Conservation (phyloP, 192 early-diverging fungal species). For the Coemansia sp. region DNA sequence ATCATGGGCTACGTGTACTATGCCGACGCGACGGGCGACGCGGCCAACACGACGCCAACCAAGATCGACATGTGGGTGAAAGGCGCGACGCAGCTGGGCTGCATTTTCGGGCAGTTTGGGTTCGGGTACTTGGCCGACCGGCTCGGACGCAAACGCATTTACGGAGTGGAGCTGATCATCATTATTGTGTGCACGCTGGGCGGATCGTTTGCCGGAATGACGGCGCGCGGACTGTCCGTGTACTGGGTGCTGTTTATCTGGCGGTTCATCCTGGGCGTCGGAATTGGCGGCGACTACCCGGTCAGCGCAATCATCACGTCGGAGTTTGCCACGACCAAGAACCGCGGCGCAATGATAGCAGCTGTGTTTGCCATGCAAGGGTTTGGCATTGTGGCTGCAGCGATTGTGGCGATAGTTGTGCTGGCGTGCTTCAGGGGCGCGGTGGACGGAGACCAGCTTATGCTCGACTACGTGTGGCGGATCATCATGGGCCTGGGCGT, state of each 20-base stretch:
- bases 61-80: slow-evolving; percentile 83
- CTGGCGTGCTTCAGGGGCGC: slow-evolving; percentile 68
- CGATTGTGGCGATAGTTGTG: slow-evolving; percentile 72
- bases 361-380: slow-evolving; percentile 94
- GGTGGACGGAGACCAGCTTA: slow-evolving; percentile 63
- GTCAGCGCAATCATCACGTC: slow-evolving; percentile 91
- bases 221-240: slow-evolving; percentile 67
- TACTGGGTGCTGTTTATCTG: slow-evolving; percentile 77
- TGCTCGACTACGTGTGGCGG: slow-evolving; percentile 91
- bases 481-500: slow-evolving; percentile 82
- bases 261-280: slow-evolving; percentile 91
- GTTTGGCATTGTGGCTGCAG: slow-evolving; percentile 81
- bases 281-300: slow-evolving; percentile 95
- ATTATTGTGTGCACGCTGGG: slow-evolving; percentile 85
- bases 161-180: slow-evolving; percentile 86
- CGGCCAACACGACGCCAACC: slow-evolving; percentile 59
- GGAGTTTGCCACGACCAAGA: slow-evolving; percentile 79
- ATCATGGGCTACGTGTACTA: slow-evolving; percentile 80
- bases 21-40: slow-evolving; percentile 30
- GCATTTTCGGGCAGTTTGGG: slow-evolving; percentile 86
- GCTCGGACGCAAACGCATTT: slow-evolving; percentile 86
- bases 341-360: slow-evolving; percentile 86
- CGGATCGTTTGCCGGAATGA: slow-evolving; percentile 68
- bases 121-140: slow-evolving; percentile 89
- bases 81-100: slow-evolving; percentile 84